Evolutionary conservation across 1,284 basidiomycete genomes (phyloP), one percentile per base, ranked within the genome.

Genomic region (Sparassis latifolia): DNA sequence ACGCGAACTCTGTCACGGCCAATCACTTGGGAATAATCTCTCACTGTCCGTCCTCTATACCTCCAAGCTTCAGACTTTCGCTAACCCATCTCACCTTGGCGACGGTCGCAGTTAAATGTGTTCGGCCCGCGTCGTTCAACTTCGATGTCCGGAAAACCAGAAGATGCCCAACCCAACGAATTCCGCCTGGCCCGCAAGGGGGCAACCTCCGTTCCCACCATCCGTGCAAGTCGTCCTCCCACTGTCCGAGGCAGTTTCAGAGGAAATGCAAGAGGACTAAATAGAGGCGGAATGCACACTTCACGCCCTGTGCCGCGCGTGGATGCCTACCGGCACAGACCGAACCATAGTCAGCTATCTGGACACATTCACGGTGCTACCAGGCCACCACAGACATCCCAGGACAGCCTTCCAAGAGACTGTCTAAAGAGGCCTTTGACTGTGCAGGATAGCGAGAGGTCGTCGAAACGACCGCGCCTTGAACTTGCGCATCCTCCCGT

Each of bases 151-250:
- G 20, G 20, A 20, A 20, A 20, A 20, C 62, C 48, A 51, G 74
- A 76, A 57, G 73, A 76, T 56, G 53, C 57, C 2, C 74, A 75
- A 47, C 72, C 72, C n/a, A 75, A 74, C 53, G 70, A 75, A 55
- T 45, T 63, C 5, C 70, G 71, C 40, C 58, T 66, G 45, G 50
- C 66, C 33, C 63, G 66, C 42, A 73, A 74, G 52, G 71, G 72
- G 0, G 59, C 50, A 12, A 52, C 62, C 1, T 31, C 38, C 5
- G 54, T 75, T 2, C 73, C 73, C 2, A 52, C 52, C 12, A 64
- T 75, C 31, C 63, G 59, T 20, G 37, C 61, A 10, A 51, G 53
- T 5, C 52, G 41, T 4, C 44, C 55, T 12, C 29, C 30, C 38
- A 44, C 38, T 49, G 45, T 20, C 20, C 20, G 20, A 20, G 20